Conservation (phyloP, 148 eudicot species). For the Arbutus unedo region DNA sequence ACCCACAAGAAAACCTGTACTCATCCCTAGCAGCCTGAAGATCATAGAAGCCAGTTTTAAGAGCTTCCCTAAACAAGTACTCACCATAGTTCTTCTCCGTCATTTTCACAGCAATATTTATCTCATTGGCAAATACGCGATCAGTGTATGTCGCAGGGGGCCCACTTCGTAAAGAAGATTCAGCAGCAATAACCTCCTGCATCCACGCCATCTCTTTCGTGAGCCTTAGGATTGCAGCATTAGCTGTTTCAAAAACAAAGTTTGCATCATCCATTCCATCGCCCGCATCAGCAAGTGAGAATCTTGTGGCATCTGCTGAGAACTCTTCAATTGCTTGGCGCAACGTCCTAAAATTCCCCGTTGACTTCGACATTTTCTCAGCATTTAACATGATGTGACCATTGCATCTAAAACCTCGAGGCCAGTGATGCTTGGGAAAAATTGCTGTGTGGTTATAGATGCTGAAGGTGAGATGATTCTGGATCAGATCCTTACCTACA, state of each 20-base stretch:
- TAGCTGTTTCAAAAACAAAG: constrained; percentile 88
- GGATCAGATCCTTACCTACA: constrained; percentile 89
- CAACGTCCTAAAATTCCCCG: constrained; percentile 81
- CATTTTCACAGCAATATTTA: constrained; percentile 57
- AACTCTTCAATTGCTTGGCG: constrained; percentile 76
- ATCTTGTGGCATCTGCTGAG: constrained; percentile 82
- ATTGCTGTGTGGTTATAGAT: constrained; percentile 85
- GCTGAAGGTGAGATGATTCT: constrained; percentile 88
- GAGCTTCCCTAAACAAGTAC: constrained; percentile 73
- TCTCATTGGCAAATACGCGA: constrained; percentile 82
- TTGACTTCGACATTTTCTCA: constrained; percentile 97
- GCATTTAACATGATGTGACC: constrained; percentile 86
- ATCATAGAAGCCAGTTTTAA: constrained; percentile 83
- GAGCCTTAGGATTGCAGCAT: constrained; percentile 83
- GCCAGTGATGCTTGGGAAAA: constrained; percentile 77
- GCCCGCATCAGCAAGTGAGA: constrained; percentile 92
- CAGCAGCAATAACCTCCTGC: constrained; percentile 70
- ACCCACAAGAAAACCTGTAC: constrained; percentile 80
- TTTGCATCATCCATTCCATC: constrained; percentile 98
- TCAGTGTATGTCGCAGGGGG: constrained; percentile 68
- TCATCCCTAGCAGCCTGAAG: constrained; percentile 85
- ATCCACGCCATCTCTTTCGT: constrained; percentile 87
- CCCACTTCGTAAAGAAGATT: constrained; percentile 52
- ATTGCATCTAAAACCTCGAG: constrained; percentile 85
- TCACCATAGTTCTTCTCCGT: constrained; percentile 67